Base-by-base conservation (phyloP, 805 yeast genomes). In the Diddensiella transvaalensis region DNA sequence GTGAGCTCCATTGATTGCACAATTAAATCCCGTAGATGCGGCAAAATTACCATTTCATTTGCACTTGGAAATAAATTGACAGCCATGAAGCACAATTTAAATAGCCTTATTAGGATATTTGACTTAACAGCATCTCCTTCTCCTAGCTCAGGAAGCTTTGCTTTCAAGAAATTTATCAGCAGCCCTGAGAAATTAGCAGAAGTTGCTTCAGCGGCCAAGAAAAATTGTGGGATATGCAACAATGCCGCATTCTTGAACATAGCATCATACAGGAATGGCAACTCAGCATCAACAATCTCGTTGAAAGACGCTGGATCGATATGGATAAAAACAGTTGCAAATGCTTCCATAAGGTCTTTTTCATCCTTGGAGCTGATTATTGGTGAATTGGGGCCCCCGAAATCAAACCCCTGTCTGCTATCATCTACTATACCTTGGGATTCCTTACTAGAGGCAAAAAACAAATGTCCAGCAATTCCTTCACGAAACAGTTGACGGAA, bases 221-320 rank as follows among this genome's bases (percentile, higher is more conserved):
- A 89, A 61, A 89, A 87, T 66, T 95, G 98, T 0, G 97, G 96
- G 48, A 93, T 79, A 60, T 91, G 96, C 18, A 95, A 71, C 44
- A 91, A 67, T 0, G 96, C 90, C 1, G 95, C 85, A 64, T 91
- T 93, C 19, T 80, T 77, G 46, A 89, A 69, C 80, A 88, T 85
- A 2, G 87, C 77, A 11, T 85, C 82, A 59, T 87, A 88, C 65
- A 90, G 71, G 58, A 78, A 81, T 19, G 83, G 86, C 48, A 91
- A 73, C 65, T 93, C 96, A 1, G 82, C 75, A 53, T 82, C 87
- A 6, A 89, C 82, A 53, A 93, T 84, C 67, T 93, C 99, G 63
- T 87, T 90, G 67, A 95, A 95, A 0, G 97, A 86, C 0, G 98
- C 89, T 18, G 96, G 90, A 61, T 95, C 99, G 47, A 95, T 78